Percentiles rank a stretch among this genome's conserved stretches.
These are phyloP conservation scores for Peronosclerospora sorghi DNA, from an alignment of 352 stramenopile genomes.

Conservation along the genomic window DNA sequence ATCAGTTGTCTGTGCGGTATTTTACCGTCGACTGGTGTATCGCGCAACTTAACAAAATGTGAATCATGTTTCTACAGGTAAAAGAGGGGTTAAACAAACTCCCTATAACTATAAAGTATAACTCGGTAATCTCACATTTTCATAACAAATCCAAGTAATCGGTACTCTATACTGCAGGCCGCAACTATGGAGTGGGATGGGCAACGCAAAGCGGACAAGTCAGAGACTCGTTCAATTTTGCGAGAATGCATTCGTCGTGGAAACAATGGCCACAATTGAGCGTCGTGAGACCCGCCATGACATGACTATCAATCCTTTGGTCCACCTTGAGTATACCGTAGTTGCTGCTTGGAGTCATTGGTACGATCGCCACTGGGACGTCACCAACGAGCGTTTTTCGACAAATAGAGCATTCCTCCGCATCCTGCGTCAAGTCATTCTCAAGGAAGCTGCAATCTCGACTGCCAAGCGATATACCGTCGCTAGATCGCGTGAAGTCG, in stretches of 20 bases:
- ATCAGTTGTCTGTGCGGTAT: too few relatives aligned
- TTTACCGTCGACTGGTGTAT: too few relatives aligned
- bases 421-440: conserved; percentile 20
- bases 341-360: conserved; percentile 12
- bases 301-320: conserved; percentile 19
- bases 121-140: too few relatives aligned
- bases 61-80: too few relatives aligned
- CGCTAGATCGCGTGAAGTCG: conserved; percentile 55
- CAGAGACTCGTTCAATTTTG: conserved; percentile 67
- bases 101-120: too few relatives aligned
- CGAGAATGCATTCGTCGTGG: conserved; percentile 81
- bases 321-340: conserved; percentile 6
- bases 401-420: conserved; percentile 55
- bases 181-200: conserved; percentile 7
- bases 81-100: too few relatives aligned
- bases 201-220: conserved; percentile 47
- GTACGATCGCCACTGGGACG: conserved; percentile 26
- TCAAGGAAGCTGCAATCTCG: conserved; percentile 24
- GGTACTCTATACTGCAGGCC: conserved; percentile 9
- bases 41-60: too few relatives aligned
- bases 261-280: conserved; percentile 75
- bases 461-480: conserved; percentile 28
- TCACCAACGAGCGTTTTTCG: conserved; percentile 26
- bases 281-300: conserved; percentile 49
- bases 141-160: too few relatives aligned